Base-by-base conservation (phyloP, 2,329 filamentous ascomycete species). In the Aspergillus alliaceus region DNA sequence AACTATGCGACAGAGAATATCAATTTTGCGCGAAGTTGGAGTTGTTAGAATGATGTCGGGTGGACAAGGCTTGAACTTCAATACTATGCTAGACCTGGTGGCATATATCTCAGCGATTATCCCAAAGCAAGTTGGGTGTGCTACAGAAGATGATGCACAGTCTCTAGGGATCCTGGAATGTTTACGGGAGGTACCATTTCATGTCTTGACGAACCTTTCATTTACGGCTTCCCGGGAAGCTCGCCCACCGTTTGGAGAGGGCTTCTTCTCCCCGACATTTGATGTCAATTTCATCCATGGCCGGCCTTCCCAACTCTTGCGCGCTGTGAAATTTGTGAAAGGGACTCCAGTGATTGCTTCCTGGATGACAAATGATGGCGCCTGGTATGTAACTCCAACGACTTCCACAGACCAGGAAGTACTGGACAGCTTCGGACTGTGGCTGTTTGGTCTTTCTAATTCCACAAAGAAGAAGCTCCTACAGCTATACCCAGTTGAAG, bases 41-140 rank as follows among this genome's bases (percentile, higher is more conserved):
- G 20, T 5, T 29, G 20, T 57, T n/a, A 69, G 66, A 29, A 63
- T 71, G 64, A 69, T 72, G 64, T 71, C 68, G 7, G 69, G 68
- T 14, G 63, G 55, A 2, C 64, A 64, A 25, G 67, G 67, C 0
- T 32, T 68, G 11, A 70, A 70, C 44, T 70, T 70, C 55, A 71
- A 71, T 53, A 70, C 59, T 37, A 59, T 63, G 40, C 57, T 68
- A 6, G 59, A 62, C 27, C 46, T 69, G 1, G 67, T 71, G 1
- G 54, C 55, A 0, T 59, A 64, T 1, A 67, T 67, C 31, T 71
- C 67, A 1, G 64, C 61, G 6, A 51, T 51, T 9, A 56, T 71
- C 22, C 64, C 69, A 9, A 35, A 53, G 11, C 35, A 59, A 31
- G 54, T 58, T 1, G 54, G 59, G 32, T 64, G 62, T 40, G 40